Evolutionary conservation across 1,284 basidiomycete genomes (phyloP).

Genomic region (Chiua sp.): DNA sequence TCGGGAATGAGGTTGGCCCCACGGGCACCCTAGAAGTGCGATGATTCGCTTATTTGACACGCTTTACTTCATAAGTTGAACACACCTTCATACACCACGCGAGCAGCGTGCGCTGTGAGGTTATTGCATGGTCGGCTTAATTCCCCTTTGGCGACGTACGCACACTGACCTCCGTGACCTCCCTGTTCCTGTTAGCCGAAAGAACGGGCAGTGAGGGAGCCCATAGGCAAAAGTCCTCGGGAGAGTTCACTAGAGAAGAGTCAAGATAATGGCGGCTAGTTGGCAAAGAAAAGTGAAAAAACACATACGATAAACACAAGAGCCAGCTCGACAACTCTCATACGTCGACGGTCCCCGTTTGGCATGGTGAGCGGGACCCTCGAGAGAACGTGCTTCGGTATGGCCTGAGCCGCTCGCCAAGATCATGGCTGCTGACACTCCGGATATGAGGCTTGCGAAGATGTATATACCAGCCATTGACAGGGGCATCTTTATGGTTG

Average conservation of each 20-base stretch:
- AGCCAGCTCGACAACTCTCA: constrained; percentile 65
- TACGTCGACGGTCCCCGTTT: constrained; percentile 70
- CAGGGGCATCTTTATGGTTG: constrained; percentile 23
- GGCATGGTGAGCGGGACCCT: constrained; percentile 35
- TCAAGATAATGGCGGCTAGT: constrained; percentile 2
- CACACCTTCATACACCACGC: constrained; percentile 69
- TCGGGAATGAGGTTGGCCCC: constrained; percentile 79
- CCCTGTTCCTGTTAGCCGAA: constrained; percentile 59
- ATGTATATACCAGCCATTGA: constrained; percentile 12
- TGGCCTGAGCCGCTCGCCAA: constrained; percentile 40
- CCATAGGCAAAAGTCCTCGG: constrained; percentile 64
- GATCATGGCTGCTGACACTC: constrained; percentile 24
- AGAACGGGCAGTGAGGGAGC: constrained; percentile 63
- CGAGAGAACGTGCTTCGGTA: constrained; percentile 43
- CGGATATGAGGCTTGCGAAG: constrained; percentile 28
- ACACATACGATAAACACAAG: constrained; percentile 63
- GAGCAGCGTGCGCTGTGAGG: constrained; percentile 60
- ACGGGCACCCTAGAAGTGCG: constrained; percentile 49
- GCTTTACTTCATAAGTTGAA: constrained; percentile 6
- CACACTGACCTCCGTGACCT: constrained; percentile 58
- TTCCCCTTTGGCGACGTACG: constrained; percentile 12
- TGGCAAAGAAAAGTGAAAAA: background rate
- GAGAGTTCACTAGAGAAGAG: constrained; percentile 56
- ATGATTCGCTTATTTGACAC: background rate
- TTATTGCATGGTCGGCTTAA: constrained; percentile 15